These are phyloP conservation scores for Bryoerythrophyllum caledonicum DNA, from an alignment of 225 moss, liverwort and hornwort genomes.

Conservation along the genomic window DNA sequence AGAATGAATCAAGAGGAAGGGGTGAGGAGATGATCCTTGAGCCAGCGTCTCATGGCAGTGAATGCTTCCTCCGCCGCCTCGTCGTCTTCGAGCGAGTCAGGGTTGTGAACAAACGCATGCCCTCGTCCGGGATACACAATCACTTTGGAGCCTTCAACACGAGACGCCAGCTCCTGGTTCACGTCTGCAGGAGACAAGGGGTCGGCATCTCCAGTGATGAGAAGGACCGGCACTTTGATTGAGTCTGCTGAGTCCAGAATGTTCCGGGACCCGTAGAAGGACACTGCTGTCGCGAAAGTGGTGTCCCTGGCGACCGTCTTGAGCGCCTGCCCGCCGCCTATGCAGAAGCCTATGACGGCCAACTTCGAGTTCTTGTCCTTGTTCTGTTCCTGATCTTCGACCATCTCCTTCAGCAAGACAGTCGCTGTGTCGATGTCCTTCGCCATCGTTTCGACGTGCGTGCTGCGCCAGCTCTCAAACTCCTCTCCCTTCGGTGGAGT, in stretches of 20 bases:
- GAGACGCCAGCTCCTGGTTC: slow-evolving; percentile 49
- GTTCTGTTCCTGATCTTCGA: slow-evolving; percentile 28
- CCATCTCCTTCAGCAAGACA: slow-evolving; percentile 40
- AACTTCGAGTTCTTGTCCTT: slow-evolving; percentile 8
- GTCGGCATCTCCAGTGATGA: slow-evolving; percentile 67
- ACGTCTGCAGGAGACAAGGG: slow-evolving; percentile 41
- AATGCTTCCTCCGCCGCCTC: slow-evolving; percentile 76
- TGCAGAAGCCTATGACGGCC: slow-evolving; percentile 66
- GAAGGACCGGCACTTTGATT: slow-evolving; percentile 68
- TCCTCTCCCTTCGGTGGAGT: slow-evolving; percentile 39
- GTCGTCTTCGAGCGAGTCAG: slow-evolving; percentile 60
- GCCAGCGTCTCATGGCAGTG: slow-evolving; percentile 60
- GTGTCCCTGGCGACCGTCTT: slow-evolving; percentile 49
- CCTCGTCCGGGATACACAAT: slow-evolving; percentile 68
- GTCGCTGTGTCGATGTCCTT: slow-evolving; percentile 61
- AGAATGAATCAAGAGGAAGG: background rate
- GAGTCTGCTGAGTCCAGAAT: slow-evolving; percentile 37
- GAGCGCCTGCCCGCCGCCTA: slow-evolving; percentile 71
- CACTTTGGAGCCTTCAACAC: slow-evolving; percentile 54
- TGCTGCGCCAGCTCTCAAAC: slow-evolving; percentile 59
- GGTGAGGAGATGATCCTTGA: slow-evolving; percentile 55
- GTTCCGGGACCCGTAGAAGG: slow-evolving; percentile 69
- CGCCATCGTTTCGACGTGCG: slow-evolving; percentile 49
- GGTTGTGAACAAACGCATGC: slow-evolving; percentile 74
- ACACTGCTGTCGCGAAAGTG: slow-evolving; percentile 58